Percentiles rank a stretch among this genome's conserved stretches.
Conservation (phyloP, 805 yeast genomes). For the Saccharomycopsis olivae region DNA sequence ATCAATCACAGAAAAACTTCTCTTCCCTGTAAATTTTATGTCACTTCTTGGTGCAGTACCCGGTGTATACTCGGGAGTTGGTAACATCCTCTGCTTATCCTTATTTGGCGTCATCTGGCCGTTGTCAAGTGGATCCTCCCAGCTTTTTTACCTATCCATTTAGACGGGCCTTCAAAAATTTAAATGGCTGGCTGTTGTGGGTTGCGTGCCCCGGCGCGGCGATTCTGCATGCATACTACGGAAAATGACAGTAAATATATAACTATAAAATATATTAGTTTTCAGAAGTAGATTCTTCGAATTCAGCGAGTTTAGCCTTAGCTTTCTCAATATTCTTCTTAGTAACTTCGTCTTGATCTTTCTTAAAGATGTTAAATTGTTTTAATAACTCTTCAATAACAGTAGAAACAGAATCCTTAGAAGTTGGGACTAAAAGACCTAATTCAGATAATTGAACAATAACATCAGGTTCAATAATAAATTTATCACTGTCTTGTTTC, state of each 20-base stretch:
- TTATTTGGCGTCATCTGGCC: not conserved
- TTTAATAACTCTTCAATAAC: slow-evolving; percentile 59
- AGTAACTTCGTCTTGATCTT: slow-evolving; percentile 74
- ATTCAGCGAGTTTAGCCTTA: slow-evolving; percentile 12
- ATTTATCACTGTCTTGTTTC: slow-evolving; percentile 29
- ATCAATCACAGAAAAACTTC: too few relatives aligned
- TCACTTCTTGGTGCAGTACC: too few relatives aligned
- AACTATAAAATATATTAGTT: too few relatives aligned
- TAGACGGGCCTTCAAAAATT: too few relatives aligned
- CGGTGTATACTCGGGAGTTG: slow-evolving; percentile 7
- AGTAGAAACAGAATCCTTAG: slow-evolving; percentile 55
- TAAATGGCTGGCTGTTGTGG: too few relatives aligned
- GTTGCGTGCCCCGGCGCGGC: too few relatives aligned
- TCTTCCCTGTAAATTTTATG: slow-evolving; percentile 6
- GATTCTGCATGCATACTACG: too few relatives aligned
- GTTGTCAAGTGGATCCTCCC: too few relatives aligned
- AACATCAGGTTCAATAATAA: slow-evolving; percentile 71
- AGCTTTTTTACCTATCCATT: too few relatives aligned
- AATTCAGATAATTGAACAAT: slow-evolving; percentile 69
- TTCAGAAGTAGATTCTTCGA: too few relatives aligned
- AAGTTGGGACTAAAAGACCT: slow-evolving; percentile 68
- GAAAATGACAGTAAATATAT: too few relatives aligned
- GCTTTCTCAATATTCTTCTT: slow-evolving; percentile 42
- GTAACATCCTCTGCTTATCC: not conserved
- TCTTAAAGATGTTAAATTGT: slow-evolving; percentile 57